These are phyloP conservation scores for Globisporangium polare DNA, from an alignment of 352 stramenopile genomes.

Conservation along the genomic window DNA sequence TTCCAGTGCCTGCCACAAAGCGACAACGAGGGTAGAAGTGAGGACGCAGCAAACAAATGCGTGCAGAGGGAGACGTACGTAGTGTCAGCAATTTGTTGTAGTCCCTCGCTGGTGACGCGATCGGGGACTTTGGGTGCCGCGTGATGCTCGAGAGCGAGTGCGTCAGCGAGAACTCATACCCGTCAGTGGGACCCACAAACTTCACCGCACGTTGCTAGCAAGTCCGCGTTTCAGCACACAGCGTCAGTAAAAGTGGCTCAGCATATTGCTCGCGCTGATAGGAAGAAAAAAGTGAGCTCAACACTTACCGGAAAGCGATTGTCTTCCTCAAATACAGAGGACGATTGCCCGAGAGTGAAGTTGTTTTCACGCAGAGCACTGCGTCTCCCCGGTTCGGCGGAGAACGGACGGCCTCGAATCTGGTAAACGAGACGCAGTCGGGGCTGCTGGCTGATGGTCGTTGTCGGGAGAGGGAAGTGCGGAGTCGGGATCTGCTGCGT, in stretches of 20 bases:
- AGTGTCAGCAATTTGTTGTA: background rate
- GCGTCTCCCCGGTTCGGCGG: background rate
- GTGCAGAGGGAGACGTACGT: constrained; percentile 5
- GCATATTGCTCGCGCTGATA: background rate
- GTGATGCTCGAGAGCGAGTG: constrained; percentile 27
- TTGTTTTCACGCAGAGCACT: background rate
- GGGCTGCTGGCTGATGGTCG: background rate
- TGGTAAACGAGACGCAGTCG: background rate
- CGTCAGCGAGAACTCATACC: constrained; percentile 32
- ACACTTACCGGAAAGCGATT: constrained; percentile 42
- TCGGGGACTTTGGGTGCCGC: constrained; percentile 9
- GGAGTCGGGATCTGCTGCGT: constrained; percentile 57
- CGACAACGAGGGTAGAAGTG: background rate
- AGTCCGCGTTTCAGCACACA: background rate
- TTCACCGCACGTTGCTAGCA: constrained; percentile 38
- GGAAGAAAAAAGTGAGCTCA: background rate
- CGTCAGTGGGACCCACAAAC: constrained; percentile 28
- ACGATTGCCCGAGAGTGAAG: background rate
- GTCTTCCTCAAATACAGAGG: constrained; percentile 22
- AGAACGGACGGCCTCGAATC: background rate
- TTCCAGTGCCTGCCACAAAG: constrained; percentile 1
- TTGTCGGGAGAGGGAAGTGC: constrained; percentile 22
- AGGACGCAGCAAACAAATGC: too few relatives aligned
- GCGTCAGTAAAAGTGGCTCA: background rate
- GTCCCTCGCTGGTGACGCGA: constrained; percentile 2